Evolutionary conservation across 2,329 filamentous ascomycete species (phyloP).

Genomic region (Xylaria sp.): DNA sequence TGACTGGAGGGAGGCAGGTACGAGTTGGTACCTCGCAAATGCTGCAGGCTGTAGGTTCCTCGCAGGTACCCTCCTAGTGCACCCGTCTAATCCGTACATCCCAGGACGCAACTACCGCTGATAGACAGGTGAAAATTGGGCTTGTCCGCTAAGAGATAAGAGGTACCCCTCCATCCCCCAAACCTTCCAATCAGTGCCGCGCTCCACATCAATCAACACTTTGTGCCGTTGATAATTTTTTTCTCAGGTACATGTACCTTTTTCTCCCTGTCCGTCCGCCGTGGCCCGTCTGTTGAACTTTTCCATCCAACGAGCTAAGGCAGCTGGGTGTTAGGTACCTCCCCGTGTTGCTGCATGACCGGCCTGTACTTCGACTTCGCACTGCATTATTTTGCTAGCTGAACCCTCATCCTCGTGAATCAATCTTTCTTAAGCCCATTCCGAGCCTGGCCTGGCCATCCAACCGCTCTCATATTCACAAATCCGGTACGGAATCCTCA

Average conservation of each 20-base stretch:
- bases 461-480: slow-evolving; percentile 9
- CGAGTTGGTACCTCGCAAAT: background rate
- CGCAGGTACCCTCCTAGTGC: too few species aligned
- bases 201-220: background rate
- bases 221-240: slow-evolving; percentile 13
- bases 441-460: background rate
- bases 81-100: background rate
- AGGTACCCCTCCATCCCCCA: slow-evolving; percentile 14
- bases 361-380: slow-evolving; percentile 1
- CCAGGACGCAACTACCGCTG: background rate
- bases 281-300: background rate
- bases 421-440: background rate
- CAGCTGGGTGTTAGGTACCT: slow-evolving; percentile 12
- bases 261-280: slow-evolving; percentile 1
- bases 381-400: slow-evolving; percentile 17
- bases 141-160: background rate
- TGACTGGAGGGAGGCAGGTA: background rate
- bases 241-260: slow-evolving; percentile 11
- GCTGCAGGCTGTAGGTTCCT: too few species aligned
- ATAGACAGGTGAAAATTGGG: background rate
- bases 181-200: slow-evolving; percentile 1
- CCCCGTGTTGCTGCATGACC: slow-evolving; percentile 4
- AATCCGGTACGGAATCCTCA: too few species aligned
- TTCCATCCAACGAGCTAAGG: background rate
- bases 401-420: slow-evolving; percentile 21